Conservation (phyloP, 257 asterid species). For the Lycium barbarum region DNA sequence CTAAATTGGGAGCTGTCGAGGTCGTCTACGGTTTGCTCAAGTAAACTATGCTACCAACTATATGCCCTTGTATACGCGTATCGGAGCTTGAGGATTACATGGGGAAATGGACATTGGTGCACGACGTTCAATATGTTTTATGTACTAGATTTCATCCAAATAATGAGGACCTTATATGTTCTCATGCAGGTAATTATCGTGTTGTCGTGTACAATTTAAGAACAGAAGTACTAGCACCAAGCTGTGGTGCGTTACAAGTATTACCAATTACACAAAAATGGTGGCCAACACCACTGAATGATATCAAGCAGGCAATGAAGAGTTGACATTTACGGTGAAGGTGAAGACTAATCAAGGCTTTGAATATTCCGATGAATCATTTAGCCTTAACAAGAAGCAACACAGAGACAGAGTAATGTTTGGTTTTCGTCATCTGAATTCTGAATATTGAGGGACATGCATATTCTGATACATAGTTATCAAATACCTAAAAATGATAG, state of each 20-base stretch:
- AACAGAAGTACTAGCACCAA: not conserved
- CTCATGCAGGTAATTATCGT: not conserved
- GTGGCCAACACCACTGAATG: too few species aligned
- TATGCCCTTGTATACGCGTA: not conserved
- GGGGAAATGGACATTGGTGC: not conserved
- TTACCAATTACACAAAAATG: too few species aligned
- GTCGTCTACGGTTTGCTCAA: not conserved
- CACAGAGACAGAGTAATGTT: too few species aligned
- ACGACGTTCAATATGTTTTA: not conserved
- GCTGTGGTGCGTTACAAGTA: too few species aligned
- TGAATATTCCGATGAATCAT: too few species aligned
- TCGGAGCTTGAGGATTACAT: not conserved
- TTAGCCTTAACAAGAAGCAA: too few species aligned
- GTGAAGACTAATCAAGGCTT: too few species aligned
- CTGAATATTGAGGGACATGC: too few species aligned
- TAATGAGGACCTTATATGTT: not conserved
- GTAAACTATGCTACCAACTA: too few species aligned
- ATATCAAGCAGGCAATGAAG: too few species aligned
- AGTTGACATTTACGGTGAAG: too few species aligned
- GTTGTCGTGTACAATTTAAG: not conserved
- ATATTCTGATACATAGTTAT: slow-evolving; percentile 29
- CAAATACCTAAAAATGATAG: slow-evolving; percentile 29
- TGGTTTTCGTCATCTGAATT: too few species aligned
- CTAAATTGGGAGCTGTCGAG: not conserved
- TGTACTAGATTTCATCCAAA: not conserved